phyloP scores from a whole-genome alignment of 1,284 basidiomycete genomes.

The Leccinum pallidistipes region DNA sequence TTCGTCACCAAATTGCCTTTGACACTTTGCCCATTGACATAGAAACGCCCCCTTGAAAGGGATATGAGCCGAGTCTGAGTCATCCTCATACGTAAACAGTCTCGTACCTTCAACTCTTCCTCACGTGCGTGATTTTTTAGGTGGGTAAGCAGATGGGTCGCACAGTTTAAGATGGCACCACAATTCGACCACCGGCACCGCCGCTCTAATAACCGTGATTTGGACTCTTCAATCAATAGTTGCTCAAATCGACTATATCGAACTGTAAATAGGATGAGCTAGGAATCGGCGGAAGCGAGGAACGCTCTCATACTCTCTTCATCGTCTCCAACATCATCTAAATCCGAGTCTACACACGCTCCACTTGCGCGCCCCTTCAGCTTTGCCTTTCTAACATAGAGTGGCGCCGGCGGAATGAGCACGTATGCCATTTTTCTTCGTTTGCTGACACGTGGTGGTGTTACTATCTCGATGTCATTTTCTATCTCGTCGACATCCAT shows the following conservation, averaged over 20 bases:
- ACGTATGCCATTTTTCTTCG: slow-evolving; percentile 32
- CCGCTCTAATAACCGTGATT: slow-evolving; percentile 45
- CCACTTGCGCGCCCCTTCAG: slow-evolving; percentile 11
- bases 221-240: slow-evolving; percentile 44
- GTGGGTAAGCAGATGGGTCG: slow-evolving; percentile 50
- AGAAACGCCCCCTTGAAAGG: slow-evolving; percentile 18
- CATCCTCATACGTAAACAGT: neutral
- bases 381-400: slow-evolving; percentile 21
- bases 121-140: slow-evolving; percentile 46
- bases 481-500: slow-evolving; percentile 16
- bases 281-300: slow-evolving; percentile 19
- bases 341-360: slow-evolving; percentile 14
- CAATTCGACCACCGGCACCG: slow-evolving; percentile 64
- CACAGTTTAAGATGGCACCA: slow-evolving; percentile 52
- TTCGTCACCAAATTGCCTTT: slow-evolving; percentile 17
- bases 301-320: slow-evolving; percentile 35
- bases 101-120: slow-evolving; percentile 34
- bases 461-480: slow-evolving; percentile 2
- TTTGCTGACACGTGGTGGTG: slow-evolving; percentile 19
- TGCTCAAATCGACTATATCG: slow-evolving; percentile 38
- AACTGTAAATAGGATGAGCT: slow-evolving; percentile 41
- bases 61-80: neutral
- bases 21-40: slow-evolving; percentile 31
- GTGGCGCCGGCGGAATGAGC: slow-evolving; percentile 29
- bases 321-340: slow-evolving; percentile 20